Evolutionary conservation across 768 basidiomycete species (phyloP).

Genomic region (Mycena epipterygia): DNA sequence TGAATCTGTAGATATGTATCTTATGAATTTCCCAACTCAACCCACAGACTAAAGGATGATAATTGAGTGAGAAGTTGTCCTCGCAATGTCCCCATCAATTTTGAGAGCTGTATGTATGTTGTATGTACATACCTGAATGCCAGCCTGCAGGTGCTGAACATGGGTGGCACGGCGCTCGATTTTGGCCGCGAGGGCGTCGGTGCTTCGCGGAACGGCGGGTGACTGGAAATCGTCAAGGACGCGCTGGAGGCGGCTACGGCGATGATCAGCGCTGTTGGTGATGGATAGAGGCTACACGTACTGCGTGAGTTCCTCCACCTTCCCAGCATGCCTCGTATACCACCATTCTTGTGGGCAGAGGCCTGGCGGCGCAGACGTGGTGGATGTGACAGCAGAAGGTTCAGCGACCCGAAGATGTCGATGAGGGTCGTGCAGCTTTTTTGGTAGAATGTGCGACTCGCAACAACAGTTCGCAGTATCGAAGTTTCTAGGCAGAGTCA

Average conservation of each 20-base stretch:
- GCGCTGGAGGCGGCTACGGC: not conserved
- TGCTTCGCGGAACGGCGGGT: not conserved
- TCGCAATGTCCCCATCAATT: too few relatives aligned
- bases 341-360: not conserved
- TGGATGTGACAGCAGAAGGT: not conserved
- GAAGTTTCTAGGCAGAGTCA: not conserved
- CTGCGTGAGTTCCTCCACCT: not conserved
- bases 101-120: too few relatives aligned
- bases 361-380: not conserved
- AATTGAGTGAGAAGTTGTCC: too few relatives aligned
- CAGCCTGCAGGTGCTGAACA: not conserved
- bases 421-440: not conserved
- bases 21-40: too few relatives aligned
- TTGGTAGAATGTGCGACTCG: not conserved
- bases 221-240: not conserved
- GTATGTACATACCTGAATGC: not conserved
- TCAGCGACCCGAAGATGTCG: not conserved
- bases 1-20: too few relatives aligned
- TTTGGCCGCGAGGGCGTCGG: not conserved
- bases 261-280: not conserved
- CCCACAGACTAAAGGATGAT: too few relatives aligned
- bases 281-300: not conserved
- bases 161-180: not conserved
- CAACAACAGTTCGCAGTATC: not conserved
- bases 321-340: not conserved